Percentiles rank a stretch among this genome's conserved stretches.
These are phyloP conservation scores for Solanum ossicruentum DNA, from an alignment of 257 asterid genomes.

Conservation along the genomic window DNA sequence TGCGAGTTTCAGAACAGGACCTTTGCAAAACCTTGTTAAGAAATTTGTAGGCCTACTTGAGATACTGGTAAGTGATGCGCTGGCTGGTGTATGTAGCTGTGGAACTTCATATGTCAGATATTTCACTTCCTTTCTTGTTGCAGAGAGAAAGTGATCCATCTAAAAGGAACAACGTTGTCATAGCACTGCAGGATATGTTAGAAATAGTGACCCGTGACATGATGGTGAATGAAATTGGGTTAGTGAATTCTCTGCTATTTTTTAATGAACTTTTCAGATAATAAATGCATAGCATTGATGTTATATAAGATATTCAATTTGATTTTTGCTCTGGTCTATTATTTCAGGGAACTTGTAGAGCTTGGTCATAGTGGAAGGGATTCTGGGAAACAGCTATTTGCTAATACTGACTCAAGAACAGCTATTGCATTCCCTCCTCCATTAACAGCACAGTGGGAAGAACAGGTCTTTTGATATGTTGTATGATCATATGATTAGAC, in stretches of 20 bases:
- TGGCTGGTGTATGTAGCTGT: neutral
- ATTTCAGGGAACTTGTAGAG: conserved; percentile 70
- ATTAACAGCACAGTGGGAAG: conserved; percentile 90
- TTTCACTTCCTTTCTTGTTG: conserved; percentile 10
- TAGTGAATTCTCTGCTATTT: conserved; percentile 15
- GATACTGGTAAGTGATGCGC: conserved; percentile 55
- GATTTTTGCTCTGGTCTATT: neutral
- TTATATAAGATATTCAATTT: neutral
- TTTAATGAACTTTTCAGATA: neutral
- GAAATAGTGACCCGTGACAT: conserved; percentile 91
- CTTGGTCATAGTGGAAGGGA: conserved; percentile 76
- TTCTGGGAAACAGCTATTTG: conserved; percentile 80
- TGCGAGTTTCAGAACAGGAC: conserved; percentile 62
- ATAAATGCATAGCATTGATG: neutral
- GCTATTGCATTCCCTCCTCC: conserved; percentile 74
- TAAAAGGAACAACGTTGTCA: conserved; percentile 65
- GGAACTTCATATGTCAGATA: neutral
- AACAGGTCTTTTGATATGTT: conserved; percentile 49
- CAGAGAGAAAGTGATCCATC: conserved; percentile 77
- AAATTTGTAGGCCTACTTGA: conserved; percentile 84
- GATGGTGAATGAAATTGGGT: conserved; percentile 90
- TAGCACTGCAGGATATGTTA: conserved; percentile 87
- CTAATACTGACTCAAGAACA: conserved; percentile 26
- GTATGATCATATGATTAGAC: neutral
- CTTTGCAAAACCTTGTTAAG: conserved; percentile 64